These are phyloP conservation scores for Trypanosoma conorhini DNA, from an alignment of 208 protist genomes.

Conservation along the genomic window DNA sequence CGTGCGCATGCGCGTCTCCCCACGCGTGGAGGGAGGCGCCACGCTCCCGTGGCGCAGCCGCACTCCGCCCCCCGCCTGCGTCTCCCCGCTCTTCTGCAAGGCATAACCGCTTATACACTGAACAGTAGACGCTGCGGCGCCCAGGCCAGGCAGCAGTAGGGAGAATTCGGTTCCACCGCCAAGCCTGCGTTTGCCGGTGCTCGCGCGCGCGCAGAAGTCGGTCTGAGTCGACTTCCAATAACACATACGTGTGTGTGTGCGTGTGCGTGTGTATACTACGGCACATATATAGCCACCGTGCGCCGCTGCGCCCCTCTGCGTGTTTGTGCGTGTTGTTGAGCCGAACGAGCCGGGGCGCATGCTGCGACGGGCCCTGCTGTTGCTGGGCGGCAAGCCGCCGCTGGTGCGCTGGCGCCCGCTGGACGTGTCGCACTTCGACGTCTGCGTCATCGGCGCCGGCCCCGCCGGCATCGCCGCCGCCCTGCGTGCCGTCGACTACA, in stretches of 20 bases:
- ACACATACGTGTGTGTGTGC: too few relatives aligned
- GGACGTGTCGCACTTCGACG: constrained; percentile 52
- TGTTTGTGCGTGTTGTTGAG: background rate
- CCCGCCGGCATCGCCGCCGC: constrained; percentile 77
- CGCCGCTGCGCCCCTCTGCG: background rate
- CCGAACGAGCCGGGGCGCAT: background rate
- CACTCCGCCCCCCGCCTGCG: too few relatives aligned
- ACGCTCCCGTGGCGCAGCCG: too few relatives aligned
- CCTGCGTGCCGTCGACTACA: constrained; percentile 67
- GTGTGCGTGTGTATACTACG: background rate
- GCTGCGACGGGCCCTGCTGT: constrained; percentile 6
- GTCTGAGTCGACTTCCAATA: background rate
- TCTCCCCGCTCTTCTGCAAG: too few relatives aligned
- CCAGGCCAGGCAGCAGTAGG: too few relatives aligned
- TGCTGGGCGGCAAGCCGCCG: background rate
- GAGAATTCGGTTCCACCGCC: too few relatives aligned
- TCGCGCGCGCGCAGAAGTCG: background rate
- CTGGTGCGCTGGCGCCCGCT: constrained; percentile 28
- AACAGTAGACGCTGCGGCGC: background rate
- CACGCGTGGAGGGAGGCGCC: too few relatives aligned
- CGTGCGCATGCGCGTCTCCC: too few relatives aligned
- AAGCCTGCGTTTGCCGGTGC: background rate
- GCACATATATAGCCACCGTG: background rate
- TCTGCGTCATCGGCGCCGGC: constrained; percentile 80
- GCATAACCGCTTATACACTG: too few relatives aligned